Conservation (phyloP, 257 asterid genomes). For the Echium plantagineum region DNA sequence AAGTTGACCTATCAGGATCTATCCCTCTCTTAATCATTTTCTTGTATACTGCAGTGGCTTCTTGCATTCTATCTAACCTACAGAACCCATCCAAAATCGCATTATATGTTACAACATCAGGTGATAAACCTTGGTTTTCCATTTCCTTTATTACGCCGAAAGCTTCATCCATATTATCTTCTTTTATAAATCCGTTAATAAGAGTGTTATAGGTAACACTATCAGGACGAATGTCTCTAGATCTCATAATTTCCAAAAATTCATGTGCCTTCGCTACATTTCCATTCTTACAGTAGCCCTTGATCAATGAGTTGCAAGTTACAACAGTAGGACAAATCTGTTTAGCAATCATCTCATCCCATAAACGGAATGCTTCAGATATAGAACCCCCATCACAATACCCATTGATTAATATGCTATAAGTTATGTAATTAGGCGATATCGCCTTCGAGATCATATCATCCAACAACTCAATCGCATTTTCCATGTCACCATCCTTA, state of each 20-base stretch:
- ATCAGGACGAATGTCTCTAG: constrained; percentile 42
- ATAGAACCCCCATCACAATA: constrained; percentile 41
- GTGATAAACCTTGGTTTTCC: constrained; percentile 40
- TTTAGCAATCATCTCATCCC: constrained; percentile 60
- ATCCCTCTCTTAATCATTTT: constrained; percentile 40
- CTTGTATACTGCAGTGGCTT: constrained; percentile 32
- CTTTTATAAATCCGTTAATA: constrained; percentile 55
- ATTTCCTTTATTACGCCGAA: constrained; percentile 37
- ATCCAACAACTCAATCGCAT: constrained; percentile 35
- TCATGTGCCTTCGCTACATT: constrained; percentile 33
- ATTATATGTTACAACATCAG: constrained; percentile 48
- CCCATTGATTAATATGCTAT: constrained; percentile 53
- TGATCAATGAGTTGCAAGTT: constrained; percentile 53
- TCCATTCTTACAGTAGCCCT: constrained; percentile 60
- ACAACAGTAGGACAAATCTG: constrained; percentile 43
- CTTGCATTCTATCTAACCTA: constrained; percentile 56
- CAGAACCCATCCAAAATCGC: constrained; percentile 46
- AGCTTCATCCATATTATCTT: constrained; percentile 43
- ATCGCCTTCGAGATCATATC: constrained; percentile 45
- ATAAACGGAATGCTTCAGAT: constrained; percentile 40
- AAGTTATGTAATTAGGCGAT: constrained; percentile 45
- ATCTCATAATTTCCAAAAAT: constrained; percentile 43
- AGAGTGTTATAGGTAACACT: constrained; percentile 50
- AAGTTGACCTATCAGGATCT: constrained; percentile 43
- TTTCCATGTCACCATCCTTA: constrained; percentile 49